phyloP scores from a whole-genome alignment of 2,329 filamentous ascomycete genomes.

The Pestalotiopsis sp. region DNA sequence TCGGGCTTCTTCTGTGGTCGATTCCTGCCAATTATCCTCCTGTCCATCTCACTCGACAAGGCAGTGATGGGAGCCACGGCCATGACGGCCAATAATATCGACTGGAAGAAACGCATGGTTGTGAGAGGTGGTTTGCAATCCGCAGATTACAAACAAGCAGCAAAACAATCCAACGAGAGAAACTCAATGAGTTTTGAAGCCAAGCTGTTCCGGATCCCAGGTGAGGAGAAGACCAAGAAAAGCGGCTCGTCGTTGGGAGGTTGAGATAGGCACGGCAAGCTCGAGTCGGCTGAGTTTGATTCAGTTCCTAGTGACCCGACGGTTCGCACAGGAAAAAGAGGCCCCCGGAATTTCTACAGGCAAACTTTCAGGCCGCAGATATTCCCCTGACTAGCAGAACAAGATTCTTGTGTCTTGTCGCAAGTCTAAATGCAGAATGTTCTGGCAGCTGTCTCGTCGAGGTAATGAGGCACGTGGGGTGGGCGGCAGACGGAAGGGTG shows the following conservation, averaged over 20 bases:
- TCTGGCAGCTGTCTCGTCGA: neutral
- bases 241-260: neutral
- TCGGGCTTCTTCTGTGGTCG: conserved; percentile 22
- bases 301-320: neutral
- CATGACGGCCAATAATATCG: conserved; percentile 10
- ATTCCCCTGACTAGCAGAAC: neutral
- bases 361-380: neutral
- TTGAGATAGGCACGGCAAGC: neutral
- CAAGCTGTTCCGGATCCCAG: neutral
- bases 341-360: neutral
- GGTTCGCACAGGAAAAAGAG: neutral
- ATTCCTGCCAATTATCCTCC: neutral
- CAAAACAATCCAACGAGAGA: neutral
- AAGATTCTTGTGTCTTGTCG: neutral
- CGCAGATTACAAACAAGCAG: neutral
- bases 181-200: neutral
- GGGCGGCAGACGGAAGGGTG: neutral
- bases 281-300: neutral
- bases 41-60: neutral
- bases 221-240: neutral
- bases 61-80: conserved; percentile 10
- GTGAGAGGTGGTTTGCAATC: neutral
- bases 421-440: neutral
- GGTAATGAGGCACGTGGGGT: neutral
- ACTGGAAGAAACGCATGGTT: conserved; percentile 10